Percentiles rank a stretch among this genome's conserved stretches.
Evolutionary conservation across 2,329 filamentous ascomycete genomes (phyloP).

Genomic region (Diaporthe humulicola): DNA sequence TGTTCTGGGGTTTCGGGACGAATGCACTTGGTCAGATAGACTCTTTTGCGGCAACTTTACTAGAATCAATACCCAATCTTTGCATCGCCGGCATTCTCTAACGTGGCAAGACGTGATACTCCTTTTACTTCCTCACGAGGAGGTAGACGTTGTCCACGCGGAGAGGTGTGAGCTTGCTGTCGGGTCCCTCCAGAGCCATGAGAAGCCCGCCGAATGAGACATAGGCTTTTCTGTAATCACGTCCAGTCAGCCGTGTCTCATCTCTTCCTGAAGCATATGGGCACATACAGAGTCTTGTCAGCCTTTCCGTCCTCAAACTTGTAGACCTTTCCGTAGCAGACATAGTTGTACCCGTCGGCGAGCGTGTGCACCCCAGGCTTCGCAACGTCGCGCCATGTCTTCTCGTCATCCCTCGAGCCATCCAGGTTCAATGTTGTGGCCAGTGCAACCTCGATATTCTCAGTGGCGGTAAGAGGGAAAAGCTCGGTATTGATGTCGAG

Average conservation of each 20-base stretch:
- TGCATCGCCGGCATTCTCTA: neutral
- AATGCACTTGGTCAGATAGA: conserved; percentile 30
- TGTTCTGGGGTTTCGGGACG: neutral
- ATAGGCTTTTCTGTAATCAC: conserved; percentile 81
- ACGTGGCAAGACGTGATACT: neutral
- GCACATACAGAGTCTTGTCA: conserved; percentile 86
- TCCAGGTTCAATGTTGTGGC: conserved; percentile 90
- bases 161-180: conserved; percentile 93
- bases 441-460: conserved; percentile 84
- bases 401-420: conserved; percentile 81
- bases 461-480: conserved; percentile 81
- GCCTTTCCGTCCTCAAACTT: conserved; percentile 85
- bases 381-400: conserved; percentile 84
- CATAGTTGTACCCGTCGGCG: conserved; percentile 88
- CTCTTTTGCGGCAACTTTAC: conserved; percentile 11
- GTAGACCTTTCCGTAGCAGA: conserved; percentile 90
- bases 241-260: neutral
- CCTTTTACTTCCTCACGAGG: conserved; percentile 85
- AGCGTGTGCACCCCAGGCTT: conserved; percentile 70
- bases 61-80: conserved; percentile 34
- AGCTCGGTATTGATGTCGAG: conserved; percentile 97
- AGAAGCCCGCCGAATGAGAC: conserved; percentile 93
- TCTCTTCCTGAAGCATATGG: neutral
- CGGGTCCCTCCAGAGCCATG: conserved; percentile 91
- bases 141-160: conserved; percentile 95